Evolutionary conservation across 768 basidiomycete genomes (phyloP).

Genomic region (Sporobolomyces roseus): DNA sequence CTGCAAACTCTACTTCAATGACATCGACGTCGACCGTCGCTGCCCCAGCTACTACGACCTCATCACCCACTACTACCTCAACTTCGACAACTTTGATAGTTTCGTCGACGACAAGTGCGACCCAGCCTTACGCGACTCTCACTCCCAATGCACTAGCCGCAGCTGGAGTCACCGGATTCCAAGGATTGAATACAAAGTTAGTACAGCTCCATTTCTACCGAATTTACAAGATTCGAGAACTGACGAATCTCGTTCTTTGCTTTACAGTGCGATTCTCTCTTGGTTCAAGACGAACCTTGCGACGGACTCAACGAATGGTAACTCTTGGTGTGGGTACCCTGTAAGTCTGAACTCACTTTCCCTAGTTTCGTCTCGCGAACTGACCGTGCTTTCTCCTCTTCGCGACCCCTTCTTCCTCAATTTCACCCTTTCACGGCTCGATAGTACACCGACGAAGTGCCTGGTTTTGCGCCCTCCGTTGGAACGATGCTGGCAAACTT

Average conservation of each 20-base stretch:
- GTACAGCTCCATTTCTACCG: no score
- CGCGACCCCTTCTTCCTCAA: background rate
- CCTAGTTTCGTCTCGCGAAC: no score
- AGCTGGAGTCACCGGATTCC: conserved; percentile 4
- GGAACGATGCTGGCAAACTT: conserved; percentile 41
- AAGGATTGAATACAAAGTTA: background rate
- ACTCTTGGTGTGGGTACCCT: conserved; percentile 37
- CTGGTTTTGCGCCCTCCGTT: conserved; percentile 40
- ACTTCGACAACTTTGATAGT: background rate
- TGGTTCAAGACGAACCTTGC: conserved; percentile 41
- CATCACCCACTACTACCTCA: background rate
- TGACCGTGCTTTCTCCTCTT: no score
- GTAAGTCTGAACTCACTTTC: conserved; percentile 2
- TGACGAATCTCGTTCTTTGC: no score
- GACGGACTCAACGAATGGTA: conserved; percentile 42
- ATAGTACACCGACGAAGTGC: conserved; percentile 25
- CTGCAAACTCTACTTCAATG: background rate
- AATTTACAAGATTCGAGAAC: no score
- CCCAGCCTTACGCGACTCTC: background rate
- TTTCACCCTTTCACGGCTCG: background rate
- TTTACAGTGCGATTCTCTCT: conserved; percentile 16
- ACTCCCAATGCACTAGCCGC: background rate
- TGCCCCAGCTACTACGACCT: background rate
- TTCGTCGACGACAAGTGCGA: background rate
- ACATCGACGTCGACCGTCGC: background rate